These are phyloP conservation scores for Corinectria fuckeliana DNA, from an alignment of 2,329 filamentous ascomycete species.

Conservation along the genomic window DNA sequence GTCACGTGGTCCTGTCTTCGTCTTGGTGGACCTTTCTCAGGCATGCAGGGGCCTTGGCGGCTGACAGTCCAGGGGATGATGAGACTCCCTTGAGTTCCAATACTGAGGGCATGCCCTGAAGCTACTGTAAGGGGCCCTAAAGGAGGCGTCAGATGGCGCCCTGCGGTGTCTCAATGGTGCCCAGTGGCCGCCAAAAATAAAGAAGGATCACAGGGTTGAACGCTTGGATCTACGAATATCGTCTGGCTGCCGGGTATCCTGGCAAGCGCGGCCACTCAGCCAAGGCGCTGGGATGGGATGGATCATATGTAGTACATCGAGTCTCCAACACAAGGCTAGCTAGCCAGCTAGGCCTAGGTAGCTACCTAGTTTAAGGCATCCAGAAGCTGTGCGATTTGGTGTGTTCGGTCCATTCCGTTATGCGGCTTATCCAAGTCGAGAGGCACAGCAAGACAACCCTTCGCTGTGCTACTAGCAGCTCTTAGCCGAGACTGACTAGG, in stretches of 20 bases:
- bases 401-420: neutral
- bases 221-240: neutral
- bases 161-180: neutral
- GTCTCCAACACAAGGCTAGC: too few relatives aligned
- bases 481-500: constrained; percentile 16
- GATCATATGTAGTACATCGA: too few relatives aligned
- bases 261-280: neutral
- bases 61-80: neutral
- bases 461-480: too few relatives aligned
- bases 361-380: too few relatives aligned
- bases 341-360: too few relatives aligned
- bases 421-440: neutral
- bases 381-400: neutral
- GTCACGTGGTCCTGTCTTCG: neutral
- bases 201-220: neutral
- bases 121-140: neutral
- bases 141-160: neutral
- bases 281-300: neutral
- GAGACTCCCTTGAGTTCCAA: neutral
- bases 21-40: constrained; percentile 18
- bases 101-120: too few relatives aligned
- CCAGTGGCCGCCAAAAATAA: neutral
- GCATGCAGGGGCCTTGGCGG: constrained; percentile 19
- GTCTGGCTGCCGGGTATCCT: neutral
- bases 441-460: neutral